Conservation (phyloP, 495 filamentous ascomycete genomes). For the Pyrenula aspistea region DNA sequence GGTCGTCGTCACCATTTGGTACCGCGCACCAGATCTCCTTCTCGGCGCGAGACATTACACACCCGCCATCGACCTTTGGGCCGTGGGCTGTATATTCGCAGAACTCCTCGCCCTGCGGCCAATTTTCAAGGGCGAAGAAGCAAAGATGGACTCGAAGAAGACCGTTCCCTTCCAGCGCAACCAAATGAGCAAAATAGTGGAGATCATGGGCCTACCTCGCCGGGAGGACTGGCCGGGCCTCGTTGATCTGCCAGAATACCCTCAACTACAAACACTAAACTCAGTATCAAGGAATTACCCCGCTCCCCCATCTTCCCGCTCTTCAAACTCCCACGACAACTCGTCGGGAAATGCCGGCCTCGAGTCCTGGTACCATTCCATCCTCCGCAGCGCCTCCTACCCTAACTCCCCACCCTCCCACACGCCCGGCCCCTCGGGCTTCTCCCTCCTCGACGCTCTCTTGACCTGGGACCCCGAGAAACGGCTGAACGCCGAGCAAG, state of each 20-base stretch:
- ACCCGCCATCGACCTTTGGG: constrained; percentile 93
- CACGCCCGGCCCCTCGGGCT: constrained; percentile 61
- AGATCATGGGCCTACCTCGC: constrained; percentile 81
- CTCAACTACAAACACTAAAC: constrained; percentile 52
- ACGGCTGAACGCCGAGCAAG: constrained; percentile 72
- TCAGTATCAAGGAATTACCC: constrained; percentile 15
- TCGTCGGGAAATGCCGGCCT: constrained; percentile 35
- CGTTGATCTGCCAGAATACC: constrained; percentile 67
- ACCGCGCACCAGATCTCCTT: constrained; percentile 87
- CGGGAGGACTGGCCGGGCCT: constrained; percentile 85
- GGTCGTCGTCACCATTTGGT: constrained; percentile 99
- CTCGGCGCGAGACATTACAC: constrained; percentile 90
- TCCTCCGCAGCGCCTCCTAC: constrained; percentile 46
- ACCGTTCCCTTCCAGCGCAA: constrained; percentile 94
- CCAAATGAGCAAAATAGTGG: constrained; percentile 97
- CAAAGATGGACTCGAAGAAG: constrained; percentile 97
- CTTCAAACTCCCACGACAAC: constrained; percentile 21
- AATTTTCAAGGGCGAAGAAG: constrained; percentile 98
- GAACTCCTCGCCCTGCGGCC: constrained; percentile 83
- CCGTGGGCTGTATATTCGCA: constrained; percentile 94
- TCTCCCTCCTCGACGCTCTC: constrained; percentile 65
- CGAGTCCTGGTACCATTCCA: constrained; percentile 54
- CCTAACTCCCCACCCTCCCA: constrained; percentile 33
- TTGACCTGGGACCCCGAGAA: constrained; percentile 90
- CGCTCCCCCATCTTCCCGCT: constrained; percentile 15